A percentile compares a stretch with the other conserved stretches of the same genome.
phyloP scores from a whole-genome alignment of 1,139 yeast species.

The Scheffersomyces cryptocercus region DNA sequence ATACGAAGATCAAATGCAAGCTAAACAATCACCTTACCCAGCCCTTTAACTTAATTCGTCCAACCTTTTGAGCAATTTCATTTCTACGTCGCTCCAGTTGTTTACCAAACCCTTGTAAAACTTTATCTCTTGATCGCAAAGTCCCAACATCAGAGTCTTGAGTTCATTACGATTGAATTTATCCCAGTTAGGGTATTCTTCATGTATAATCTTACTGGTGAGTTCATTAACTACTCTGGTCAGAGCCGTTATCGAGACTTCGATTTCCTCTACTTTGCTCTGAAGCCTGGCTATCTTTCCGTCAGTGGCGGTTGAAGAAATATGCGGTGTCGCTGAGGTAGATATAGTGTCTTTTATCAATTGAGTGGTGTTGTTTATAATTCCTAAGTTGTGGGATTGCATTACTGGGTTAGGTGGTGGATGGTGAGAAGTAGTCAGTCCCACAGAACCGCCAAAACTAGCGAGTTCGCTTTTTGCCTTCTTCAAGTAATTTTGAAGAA shows the following conservation, averaged over 20 bases:
- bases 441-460: constrained; percentile 11
- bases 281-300: constrained; percentile 36
- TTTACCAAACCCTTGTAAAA: constrained; percentile 73
- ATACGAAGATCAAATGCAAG: too few relatives aligned
- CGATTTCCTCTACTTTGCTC: constrained; percentile 34
- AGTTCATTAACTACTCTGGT: constrained; percentile 50
- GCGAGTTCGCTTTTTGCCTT: constrained; percentile 67
- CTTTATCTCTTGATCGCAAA: constrained; percentile 75
- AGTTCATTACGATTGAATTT: constrained; percentile 76
- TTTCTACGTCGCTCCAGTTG: constrained; percentile 69
- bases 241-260: constrained; percentile 58
- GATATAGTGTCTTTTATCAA: constrained; percentile 48
- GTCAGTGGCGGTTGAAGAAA: constrained; percentile 42
- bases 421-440: constrained; percentile 10
- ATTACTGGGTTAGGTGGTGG: constrained; percentile 40
- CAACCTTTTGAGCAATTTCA: constrained; percentile 39
- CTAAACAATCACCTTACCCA: neutral
- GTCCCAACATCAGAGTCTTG: constrained; percentile 63
- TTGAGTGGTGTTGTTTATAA: constrained; percentile 48
- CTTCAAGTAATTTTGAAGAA: constrained; percentile 71
- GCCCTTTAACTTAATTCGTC: constrained; percentile 26
- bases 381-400: constrained; percentile 23
- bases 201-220: constrained; percentile 71
- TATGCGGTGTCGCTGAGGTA: constrained; percentile 44
- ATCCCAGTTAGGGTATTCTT: constrained; percentile 84